phyloP scores from a whole-genome alignment of 768 basidiomycete genomes.

The Termitomyces sp. region DNA sequence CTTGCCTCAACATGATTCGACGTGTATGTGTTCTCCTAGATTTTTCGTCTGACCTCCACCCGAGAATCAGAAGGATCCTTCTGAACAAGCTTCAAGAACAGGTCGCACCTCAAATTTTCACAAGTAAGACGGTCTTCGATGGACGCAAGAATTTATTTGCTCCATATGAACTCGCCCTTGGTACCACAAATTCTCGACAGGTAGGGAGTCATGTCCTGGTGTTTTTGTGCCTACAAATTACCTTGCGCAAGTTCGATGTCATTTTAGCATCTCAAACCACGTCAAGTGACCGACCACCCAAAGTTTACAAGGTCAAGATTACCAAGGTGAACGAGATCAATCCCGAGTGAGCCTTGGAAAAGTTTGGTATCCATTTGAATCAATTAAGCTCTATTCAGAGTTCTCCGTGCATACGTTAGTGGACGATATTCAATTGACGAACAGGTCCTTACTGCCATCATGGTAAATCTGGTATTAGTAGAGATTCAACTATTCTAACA shows the following conservation, averaged over 20 bases:
- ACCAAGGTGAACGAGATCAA: slow-evolving; percentile 55
- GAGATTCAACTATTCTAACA: neutral
- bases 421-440: slow-evolving; percentile 69
- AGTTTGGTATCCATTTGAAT: neutral
- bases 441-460: slow-evolving; percentile 53
- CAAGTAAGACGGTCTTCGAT: slow-evolving; percentile 67
- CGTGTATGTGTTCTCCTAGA: neutral
- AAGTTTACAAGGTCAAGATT: slow-evolving; percentile 48
- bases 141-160: slow-evolving; percentile 48
- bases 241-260: slow-evolving; percentile 14
- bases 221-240: slow-evolving; percentile 8
- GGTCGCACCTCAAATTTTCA: slow-evolving; percentile 52
- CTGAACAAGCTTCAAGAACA: slow-evolving; percentile 56
- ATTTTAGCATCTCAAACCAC: slow-evolving; percentile 36
- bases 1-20: neutral
- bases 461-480: slow-evolving; percentile 29
- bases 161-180: slow-evolving; percentile 8
- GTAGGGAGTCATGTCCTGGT: slow-evolving; percentile 7
- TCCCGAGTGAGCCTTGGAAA: slow-evolving; percentile 25
- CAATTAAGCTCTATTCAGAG: slow-evolving; percentile 31
- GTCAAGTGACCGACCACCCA: slow-evolving; percentile 32
- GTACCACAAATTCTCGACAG: slow-evolving; percentile 2
- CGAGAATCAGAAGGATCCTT: slow-evolving; percentile 59
- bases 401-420: slow-evolving; percentile 55
- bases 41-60: slow-evolving; percentile 19